Conservation (phyloP, 257 asterid species). For the Gentiana macrophylla region DNA sequence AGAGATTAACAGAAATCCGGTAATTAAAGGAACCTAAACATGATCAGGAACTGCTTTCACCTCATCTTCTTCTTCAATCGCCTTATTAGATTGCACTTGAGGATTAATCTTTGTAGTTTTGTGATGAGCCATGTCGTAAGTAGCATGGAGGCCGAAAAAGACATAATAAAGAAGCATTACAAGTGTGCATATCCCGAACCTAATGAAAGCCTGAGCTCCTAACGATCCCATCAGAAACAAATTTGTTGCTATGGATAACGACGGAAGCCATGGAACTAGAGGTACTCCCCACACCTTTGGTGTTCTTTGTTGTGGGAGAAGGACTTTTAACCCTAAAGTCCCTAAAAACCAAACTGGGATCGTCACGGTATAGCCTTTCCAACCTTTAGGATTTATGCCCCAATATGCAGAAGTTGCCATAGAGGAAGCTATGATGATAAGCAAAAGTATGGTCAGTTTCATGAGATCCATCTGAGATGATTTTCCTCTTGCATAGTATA, state of each 20-base stretch:
- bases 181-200: constrained; percentile 23
- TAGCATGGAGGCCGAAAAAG: constrained; percentile 25
- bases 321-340: constrained; percentile 17
- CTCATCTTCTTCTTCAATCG: constrained; percentile 7
- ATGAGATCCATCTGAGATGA: constrained; percentile 10
- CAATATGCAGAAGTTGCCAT: constrained; percentile 21
- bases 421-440: constrained; percentile 18
- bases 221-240: constrained; percentile 28
- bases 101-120: constrained; percentile 2
- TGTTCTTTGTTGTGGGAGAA: constrained; percentile 17
- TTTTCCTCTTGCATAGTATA: constrained; percentile 20
- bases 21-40: not conserved
- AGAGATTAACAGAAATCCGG: too few species aligned
- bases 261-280: constrained; percentile 33
- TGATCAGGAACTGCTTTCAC: constrained; percentile 3
- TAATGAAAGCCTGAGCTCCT: constrained; percentile 19
- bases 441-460: constrained; percentile 19
- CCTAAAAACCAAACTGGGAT: constrained; percentile 19
- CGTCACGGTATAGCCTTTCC: constrained; percentile 19
- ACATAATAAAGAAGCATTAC: constrained; percentile 24
- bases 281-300: constrained; percentile 28
- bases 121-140: constrained; percentile 24
- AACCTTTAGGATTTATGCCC: constrained; percentile 18
- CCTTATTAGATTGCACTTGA: too few species aligned
- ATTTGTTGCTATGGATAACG: constrained; percentile 25